These are phyloP conservation scores for Candida ipomoeae DNA, from an alignment of 805 yeast species.

Conservation along the genomic window DNA sequence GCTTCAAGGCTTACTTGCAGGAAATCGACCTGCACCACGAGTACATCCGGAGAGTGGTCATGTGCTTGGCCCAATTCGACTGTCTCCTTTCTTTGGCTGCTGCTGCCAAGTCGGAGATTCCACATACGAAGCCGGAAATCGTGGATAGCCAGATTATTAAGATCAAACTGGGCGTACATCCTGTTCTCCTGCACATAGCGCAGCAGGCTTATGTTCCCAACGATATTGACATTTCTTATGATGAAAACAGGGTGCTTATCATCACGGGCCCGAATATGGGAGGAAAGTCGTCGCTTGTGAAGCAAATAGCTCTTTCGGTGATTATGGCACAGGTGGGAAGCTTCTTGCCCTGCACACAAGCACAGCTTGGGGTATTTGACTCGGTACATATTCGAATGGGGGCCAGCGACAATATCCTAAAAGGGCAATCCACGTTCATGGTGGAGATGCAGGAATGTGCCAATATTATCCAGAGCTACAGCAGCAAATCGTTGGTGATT, in stretches of 20 bases:
- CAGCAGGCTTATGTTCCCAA: conserved; percentile 57
- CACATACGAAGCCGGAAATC: conserved; percentile 23
- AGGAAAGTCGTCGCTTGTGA: conserved; percentile 74
- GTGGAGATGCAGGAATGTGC: conserved; percentile 68
- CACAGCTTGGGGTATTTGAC: conserved; percentile 66
- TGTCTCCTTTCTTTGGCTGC: conserved; percentile 16
- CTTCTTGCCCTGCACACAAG: conserved; percentile 63
- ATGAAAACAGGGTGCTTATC: conserved; percentile 50
- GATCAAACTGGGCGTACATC: conserved; percentile 59
- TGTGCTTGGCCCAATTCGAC: conserved; percentile 15
- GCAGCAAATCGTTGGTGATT: conserved; percentile 56
- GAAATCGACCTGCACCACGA: conserved; percentile 29
- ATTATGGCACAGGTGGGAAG: conserved; percentile 78
- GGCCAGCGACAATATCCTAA: conserved; percentile 70
- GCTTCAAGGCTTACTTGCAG: conserved; percentile 40
- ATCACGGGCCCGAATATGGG: conserved; percentile 91
- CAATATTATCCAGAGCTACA: conserved; percentile 48
- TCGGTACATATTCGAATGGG: conserved; percentile 81
- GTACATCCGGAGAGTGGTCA: conserved; percentile 21
- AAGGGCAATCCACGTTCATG: conserved; percentile 81
- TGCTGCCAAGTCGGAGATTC: background rate
- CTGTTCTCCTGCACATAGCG: conserved; percentile 53
- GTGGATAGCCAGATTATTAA: conserved; percentile 42
- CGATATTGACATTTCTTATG: conserved; percentile 46
- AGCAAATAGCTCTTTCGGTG: conserved; percentile 65